Evolutionary conservation across 306 rosid genomes (phyloP).

Genomic region (Betula pendula): DNA sequence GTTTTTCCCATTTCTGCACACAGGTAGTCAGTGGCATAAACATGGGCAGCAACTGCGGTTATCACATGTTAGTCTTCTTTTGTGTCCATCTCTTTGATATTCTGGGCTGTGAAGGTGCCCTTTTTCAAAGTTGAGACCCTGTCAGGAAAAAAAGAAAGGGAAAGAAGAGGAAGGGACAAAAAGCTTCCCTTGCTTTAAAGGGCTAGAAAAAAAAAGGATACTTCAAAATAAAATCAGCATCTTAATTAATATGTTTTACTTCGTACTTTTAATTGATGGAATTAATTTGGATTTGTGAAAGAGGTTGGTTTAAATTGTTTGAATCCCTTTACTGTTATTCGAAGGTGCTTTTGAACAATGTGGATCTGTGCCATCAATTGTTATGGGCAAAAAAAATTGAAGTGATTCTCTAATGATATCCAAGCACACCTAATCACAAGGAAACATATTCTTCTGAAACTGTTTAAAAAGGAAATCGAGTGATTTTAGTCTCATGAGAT

Average conservation of each 20-base stretch:
- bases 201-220: not conserved
- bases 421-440: conserved; percentile 3
- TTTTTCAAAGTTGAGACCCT: not conserved
- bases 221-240: not conserved
- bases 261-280: not conserved
- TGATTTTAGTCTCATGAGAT: conserved; percentile 19
- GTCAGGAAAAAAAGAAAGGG: not conserved
- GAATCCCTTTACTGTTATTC: not conserved
- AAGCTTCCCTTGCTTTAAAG: not conserved
- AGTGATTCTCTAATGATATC: not conserved
- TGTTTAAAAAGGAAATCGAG: conserved; percentile 14
- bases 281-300: not conserved
- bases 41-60: conserved; percentile 92
- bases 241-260: not conserved
- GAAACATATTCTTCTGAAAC: conserved; percentile 8
- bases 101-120: not conserved
- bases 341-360: not conserved
- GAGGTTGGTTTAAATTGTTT: not conserved
- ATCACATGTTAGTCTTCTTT: conserved; percentile 61
- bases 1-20: conserved; percentile 20
- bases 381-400: not conserved
- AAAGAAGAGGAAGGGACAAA: not conserved
- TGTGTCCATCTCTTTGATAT: not conserved
- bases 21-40: conserved; percentile 97
- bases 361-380: not conserved